Evolutionary conservation across 345 rosid species (phyloP), one percentile per base, ranked within the genome.

Genomic region (Stellera chamaejasme): DNA sequence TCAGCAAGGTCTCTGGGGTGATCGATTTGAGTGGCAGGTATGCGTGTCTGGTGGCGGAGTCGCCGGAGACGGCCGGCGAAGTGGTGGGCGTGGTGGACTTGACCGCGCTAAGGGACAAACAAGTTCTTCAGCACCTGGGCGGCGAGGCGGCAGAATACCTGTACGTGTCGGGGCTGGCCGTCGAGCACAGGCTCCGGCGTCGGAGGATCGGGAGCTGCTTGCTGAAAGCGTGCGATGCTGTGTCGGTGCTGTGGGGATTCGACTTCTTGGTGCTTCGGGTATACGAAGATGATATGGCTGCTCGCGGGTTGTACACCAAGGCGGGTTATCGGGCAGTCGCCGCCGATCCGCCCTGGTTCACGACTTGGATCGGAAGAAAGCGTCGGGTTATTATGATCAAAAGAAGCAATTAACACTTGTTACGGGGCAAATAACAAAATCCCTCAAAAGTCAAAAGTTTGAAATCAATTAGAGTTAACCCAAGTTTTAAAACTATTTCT

Each of bases 121-220:
- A 60, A 45, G 89, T 88, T 9, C 78, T 88, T 45, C 63, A 45
- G 3, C 83, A 82, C 63, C 79, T 81, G 27, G 65, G 53, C 0
- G 85, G 79, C 14, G 0, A 32, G 5, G 83, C 76, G 0, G 80
- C 79, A 7, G 96, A 88, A 45, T 92, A 87, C 48, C 84, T 92
- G 23, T 92, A 92, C 43, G 72, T 92, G 7, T 92, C 98, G 1
- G 95, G 96, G 4, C 83, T 88, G 1, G 98, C 96, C 1, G 95
- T 91, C 45, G 72, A 83, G 6, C 65, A 68, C 59, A 52, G 56
- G 64, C 82, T 72, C 73, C 79, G 91, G 97, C 77, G 93, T 59
- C 77, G 55, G 68, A 92, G 81, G 79, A 76, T 88, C 59, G 98
- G 72, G 16, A 82, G 81, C 44, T 81, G 68, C 13, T 54, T 88